Evolutionary conservation across 176 grass and related monocot species (phyloP), one percentile per base, ranked within the genome.

Genomic region (Themeda triandra): DNA sequence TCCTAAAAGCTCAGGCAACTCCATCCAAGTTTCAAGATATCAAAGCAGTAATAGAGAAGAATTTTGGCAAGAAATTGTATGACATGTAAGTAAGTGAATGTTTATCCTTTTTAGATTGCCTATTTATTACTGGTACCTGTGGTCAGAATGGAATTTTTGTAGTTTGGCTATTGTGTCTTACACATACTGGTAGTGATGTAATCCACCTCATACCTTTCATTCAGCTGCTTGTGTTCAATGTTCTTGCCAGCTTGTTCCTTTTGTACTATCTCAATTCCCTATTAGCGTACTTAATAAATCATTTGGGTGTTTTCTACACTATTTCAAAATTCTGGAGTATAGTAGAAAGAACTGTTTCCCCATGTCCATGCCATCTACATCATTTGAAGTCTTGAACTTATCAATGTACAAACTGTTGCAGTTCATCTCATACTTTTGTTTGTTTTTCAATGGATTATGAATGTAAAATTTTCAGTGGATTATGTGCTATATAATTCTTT

Each of bases 21-120:
- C 89, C 96, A 81, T 92, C 78, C 63, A 86, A 90, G 64, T 95
- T 95, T 88, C 75, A 87, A 74, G 91, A 90, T 82, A 93, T 95
- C 73, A 94, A 93, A 93, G 40, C 59, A 78, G 91, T 93, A 54
- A 83, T 98, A 84, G 85, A 92, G 66, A 62, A 80, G 40, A 92
- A 93, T 65, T 86, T 95, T 71, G 91, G 89, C 62, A 95, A 64
- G 71, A 64, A 93, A 87, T 87, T 98, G 81, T 84, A 88, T 82
- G 88, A 86, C 64, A 88, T 95, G 96, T 98, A 93, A 92, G 88
- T 73, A 73, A 30, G 27, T 9, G 17, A 48, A 2, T 49, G 42
- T 19, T 73, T 73, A 48, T 64, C 8, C 28, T 73, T 48, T 73
- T 19, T 10, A 49, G 24, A 30, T 73, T 73, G n/a, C 6, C 11